These are phyloP conservation scores for Fonsecaea pedrosoi DNA, from an alignment of 2,329 filamentous ascomycete genomes.

Conservation along the genomic window DNA sequence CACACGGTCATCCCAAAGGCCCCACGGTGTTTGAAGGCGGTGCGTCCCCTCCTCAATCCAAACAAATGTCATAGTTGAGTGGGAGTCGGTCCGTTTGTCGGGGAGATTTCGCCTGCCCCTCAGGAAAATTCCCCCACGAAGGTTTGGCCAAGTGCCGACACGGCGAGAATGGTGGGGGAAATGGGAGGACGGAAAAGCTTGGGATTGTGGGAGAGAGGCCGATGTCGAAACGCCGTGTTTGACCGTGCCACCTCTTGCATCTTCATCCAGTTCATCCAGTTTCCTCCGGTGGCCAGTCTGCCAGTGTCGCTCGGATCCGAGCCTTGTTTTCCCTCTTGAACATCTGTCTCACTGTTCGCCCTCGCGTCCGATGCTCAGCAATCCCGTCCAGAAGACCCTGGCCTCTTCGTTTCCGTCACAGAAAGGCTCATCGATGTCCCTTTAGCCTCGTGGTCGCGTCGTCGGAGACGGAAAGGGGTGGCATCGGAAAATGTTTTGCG, in stretches of 20 bases:
- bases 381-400: background rate
- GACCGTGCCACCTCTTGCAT: background rate
- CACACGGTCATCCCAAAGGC: background rate
- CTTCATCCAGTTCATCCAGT: background rate
- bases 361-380: background rate
- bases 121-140: conserved; percentile 4
- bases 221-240: background rate
- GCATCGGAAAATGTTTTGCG: background rate
- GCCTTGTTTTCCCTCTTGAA: background rate
- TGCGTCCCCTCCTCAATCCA: background rate
- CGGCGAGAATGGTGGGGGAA: background rate
- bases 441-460: background rate
- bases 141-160: background rate
- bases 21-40: conserved; percentile 1
- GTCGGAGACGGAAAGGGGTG: background rate
- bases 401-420: background rate
- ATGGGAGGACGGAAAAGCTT: background rate
- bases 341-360: background rate
- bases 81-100: background rate
- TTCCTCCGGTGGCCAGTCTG: background rate
- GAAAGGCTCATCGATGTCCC: background rate
- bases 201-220: background rate
- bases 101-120: background rate
- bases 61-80: background rate
- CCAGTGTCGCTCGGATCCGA: background rate